A percentile compares a stretch with the other conserved stretches of the same genome.
Conservation (phyloP, 1,139 yeast species). For the Meyerozyma guilliermondii region DNA sequence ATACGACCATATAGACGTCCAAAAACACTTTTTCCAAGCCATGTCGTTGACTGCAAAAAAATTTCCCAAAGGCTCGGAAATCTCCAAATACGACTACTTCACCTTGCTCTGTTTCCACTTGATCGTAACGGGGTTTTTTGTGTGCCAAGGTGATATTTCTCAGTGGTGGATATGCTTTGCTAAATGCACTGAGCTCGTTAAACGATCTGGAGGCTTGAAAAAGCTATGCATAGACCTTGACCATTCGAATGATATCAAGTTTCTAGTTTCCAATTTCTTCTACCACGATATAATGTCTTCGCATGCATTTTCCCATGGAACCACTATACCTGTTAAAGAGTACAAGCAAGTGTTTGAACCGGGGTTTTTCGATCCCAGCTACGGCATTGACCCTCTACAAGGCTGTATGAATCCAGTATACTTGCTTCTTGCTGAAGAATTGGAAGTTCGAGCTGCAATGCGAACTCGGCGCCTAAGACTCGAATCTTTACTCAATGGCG, state of each 20-base stretch:
- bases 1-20: conserved; percentile 1
- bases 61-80: not conserved
- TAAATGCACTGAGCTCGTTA: conserved; percentile 9
- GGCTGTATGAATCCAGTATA: conserved; percentile 8
- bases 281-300: conserved; percentile 15
- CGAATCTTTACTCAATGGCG: conserved; percentile 1
- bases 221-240: conserved; percentile 9
- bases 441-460: conserved; percentile 3
- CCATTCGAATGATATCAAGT: conserved; percentile 14
- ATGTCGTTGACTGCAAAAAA: not conserved
- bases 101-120: conserved; percentile 7
- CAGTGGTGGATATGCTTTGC: conserved; percentile 13
- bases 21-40: conserved; percentile 5
- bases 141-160: conserved; percentile 15
- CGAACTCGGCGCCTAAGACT: not conserved
- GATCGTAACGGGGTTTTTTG: conserved; percentile 13
- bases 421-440: conserved; percentile 6
- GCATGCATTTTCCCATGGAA: conserved; percentile 10
- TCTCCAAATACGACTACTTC: conserved; percentile 3
- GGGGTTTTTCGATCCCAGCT: conserved; percentile 3
- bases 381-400: conserved; percentile 15
- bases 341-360: conserved; percentile 9
- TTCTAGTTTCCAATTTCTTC: conserved; percentile 12
- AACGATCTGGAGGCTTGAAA: conserved; percentile 11
- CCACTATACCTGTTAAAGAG: conserved; percentile 9